Conservation (phyloP, 208 protist species). For the Hexamita inflata region DNA sequence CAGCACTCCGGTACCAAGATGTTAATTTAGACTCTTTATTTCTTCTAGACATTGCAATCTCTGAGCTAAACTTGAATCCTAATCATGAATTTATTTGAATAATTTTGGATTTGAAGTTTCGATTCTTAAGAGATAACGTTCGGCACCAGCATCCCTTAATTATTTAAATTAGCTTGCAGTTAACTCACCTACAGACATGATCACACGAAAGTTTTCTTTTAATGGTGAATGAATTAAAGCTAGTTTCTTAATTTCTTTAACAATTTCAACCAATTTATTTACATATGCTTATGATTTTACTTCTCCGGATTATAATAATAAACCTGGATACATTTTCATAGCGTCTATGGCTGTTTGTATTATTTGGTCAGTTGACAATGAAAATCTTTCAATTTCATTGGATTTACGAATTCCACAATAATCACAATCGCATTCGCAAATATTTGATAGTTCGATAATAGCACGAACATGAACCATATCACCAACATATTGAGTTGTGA, state of each 20-base stretch:
- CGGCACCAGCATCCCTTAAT: not conserved
- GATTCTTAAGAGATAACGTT: not conserved
- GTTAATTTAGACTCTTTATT: not conserved
- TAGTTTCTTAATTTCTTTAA: not conserved
- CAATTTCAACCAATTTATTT: not conserved
- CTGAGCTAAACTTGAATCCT: not conserved
- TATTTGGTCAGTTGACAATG: not conserved
- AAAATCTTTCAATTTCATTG: not conserved
- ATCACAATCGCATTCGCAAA: not conserved
- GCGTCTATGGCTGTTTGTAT: not conserved
- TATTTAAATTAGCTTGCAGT: not conserved
- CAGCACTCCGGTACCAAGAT: not conserved
- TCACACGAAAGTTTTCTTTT: not conserved
- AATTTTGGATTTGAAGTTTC: not conserved
- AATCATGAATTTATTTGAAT: not conserved
- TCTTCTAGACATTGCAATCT: not conserved
- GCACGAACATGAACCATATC: not conserved
- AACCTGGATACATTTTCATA: not conserved
- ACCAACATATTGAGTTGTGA: not conserved
- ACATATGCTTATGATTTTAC: not conserved
- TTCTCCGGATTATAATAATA: not conserved
- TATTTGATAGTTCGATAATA: not conserved
- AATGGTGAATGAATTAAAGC: not conserved
- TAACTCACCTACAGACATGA: not conserved
- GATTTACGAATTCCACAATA: not conserved